phyloP scores from a whole-genome alignment of 768 basidiomycete species.

The Cubamyces lactineus region DNA sequence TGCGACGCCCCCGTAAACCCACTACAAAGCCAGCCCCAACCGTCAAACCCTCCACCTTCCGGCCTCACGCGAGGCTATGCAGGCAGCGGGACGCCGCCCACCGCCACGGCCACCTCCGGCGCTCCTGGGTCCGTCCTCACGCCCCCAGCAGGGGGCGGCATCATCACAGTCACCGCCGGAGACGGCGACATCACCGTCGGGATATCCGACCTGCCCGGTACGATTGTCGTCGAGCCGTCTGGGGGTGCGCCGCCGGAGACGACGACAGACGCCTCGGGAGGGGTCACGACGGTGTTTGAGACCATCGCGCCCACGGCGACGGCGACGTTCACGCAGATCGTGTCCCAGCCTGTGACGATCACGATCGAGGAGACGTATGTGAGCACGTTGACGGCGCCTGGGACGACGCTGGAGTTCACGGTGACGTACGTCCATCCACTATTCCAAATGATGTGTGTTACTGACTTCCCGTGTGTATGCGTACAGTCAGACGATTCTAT shows the following conservation, averaged over 20 bases:
- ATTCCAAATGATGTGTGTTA: neutral
- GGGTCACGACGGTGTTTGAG: conserved; percentile 29
- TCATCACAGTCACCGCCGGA: conserved; percentile 17
- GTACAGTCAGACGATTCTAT: conserved; percentile 22
- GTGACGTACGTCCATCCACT: conserved; percentile 16
- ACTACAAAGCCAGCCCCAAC: conserved; percentile 38
- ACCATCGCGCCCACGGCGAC: conserved; percentile 32
- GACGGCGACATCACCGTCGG: conserved; percentile 18
- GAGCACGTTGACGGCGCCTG: conserved; percentile 24
- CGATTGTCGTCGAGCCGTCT: conserved; percentile 19
- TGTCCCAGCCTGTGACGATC: conserved; percentile 26
- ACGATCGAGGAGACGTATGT: conserved; percentile 25
- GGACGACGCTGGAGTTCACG: conserved; percentile 21
- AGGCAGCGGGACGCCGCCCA: neutral
- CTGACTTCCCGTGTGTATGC: neutral
- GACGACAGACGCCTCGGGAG: conserved; percentile 22
- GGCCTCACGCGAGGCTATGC: neutral
- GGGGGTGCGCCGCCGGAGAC: conserved; percentile 18
- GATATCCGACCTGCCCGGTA: conserved; percentile 17
- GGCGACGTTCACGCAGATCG: conserved; percentile 26
- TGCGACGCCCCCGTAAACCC: conserved; percentile 33
- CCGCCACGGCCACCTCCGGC: neutral
- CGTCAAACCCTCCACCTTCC: conserved; percentile 34
- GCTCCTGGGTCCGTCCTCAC: neutral
- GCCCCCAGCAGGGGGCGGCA: neutral